These are phyloP conservation scores for Macrolepiota fuliginosa DNA, from an alignment of 768 basidiomycete species.

Conservation along the genomic window DNA sequence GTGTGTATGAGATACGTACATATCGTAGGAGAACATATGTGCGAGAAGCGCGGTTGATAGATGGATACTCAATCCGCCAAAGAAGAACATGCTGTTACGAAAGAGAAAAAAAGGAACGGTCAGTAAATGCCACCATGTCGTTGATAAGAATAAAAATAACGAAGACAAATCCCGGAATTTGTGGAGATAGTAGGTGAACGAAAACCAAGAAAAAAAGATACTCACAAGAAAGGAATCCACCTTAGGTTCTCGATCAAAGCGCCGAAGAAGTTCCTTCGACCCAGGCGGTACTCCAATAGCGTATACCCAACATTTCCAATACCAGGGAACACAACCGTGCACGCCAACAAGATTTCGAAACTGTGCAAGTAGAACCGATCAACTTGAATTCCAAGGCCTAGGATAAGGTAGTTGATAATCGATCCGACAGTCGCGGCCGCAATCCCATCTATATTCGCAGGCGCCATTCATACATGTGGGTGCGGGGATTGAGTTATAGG, in stretches of 20 bases:
- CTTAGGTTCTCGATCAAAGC: slow-evolving; percentile 56
- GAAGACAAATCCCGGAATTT: not conserved
- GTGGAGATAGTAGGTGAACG: not conserved
- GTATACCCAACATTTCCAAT: slow-evolving; percentile 74
- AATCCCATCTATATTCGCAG: slow-evolving; percentile 47
- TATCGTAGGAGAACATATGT: slow-evolving; percentile 64
- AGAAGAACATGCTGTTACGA: slow-evolving; percentile 64
- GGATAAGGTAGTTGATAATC: slow-evolving; percentile 70
- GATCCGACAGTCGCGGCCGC: slow-evolving; percentile 66
- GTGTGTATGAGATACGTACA: slow-evolving; percentile 29
- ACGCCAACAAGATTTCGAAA: slow-evolving; percentile 79
- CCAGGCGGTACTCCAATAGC: slow-evolving; percentile 74
- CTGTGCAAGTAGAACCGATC: slow-evolving; percentile 77
- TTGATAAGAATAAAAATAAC: not conserved
- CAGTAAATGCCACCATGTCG: not conserved
- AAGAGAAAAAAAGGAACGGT: not conserved
- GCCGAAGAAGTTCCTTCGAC: slow-evolving; percentile 47
- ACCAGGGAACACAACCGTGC: slow-evolving; percentile 75
- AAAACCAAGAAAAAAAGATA: slow-evolving; percentile 13
- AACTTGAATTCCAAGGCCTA: slow-evolving; percentile 65
- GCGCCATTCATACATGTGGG: not conserved
- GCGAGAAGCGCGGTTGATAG: slow-evolving; percentile 65
- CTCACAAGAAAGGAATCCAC: slow-evolving; percentile 76
- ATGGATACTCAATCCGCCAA: slow-evolving; percentile 72
- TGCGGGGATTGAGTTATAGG: not conserved